Evolutionary conservation across 768 basidiomycete genomes (phyloP).

Genomic region (Tubosaeta sp.): DNA sequence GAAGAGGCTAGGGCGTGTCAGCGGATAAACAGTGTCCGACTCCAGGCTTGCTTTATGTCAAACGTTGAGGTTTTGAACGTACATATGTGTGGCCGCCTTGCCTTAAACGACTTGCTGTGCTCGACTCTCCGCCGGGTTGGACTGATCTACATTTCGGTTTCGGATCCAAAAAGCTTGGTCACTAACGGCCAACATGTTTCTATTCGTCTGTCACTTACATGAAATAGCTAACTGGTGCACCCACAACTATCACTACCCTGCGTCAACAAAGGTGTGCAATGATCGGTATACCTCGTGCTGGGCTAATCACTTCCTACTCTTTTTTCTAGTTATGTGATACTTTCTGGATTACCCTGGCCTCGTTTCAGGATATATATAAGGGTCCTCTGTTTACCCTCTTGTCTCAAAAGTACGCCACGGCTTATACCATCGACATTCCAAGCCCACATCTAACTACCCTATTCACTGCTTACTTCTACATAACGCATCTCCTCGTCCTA

Average conservation of each 20-base stretch:
- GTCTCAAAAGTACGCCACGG: conserved; percentile 20
- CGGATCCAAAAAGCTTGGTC: conserved; percentile 11
- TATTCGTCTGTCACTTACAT: conserved; percentile 12
- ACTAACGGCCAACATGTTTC: conserved; percentile 10
- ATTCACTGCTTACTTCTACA: conserved; percentile 17
- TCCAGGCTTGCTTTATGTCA: conserved; percentile 26
- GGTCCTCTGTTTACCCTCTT: conserved; percentile 16
- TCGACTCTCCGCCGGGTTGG: neutral
- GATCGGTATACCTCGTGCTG: conserved; percentile 36
- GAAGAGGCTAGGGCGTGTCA: conserved; percentile 12
- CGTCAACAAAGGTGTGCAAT: conserved; percentile 9
- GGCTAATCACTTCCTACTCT: conserved; percentile 23
- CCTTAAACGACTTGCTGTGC: conserved; percentile 1
- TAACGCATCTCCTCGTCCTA: conserved; percentile 11
- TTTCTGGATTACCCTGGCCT: conserved; percentile 34
- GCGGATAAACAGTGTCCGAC: conserved; percentile 7
- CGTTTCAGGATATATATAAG: conserved; percentile 36
- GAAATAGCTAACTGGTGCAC: conserved; percentile 4
- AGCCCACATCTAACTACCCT: conserved; percentile 14
- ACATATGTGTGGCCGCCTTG: neutral
- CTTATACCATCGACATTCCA: conserved; percentile 16
- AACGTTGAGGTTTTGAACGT: conserved; percentile 6
- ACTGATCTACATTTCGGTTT: conserved; percentile 19
- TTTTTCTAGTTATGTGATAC: conserved; percentile 21
- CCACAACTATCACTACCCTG: neutral